Base-by-base conservation (phyloP, 2,329 filamentous ascomycete species). In the Chaetomiaceae sp. region DNA sequence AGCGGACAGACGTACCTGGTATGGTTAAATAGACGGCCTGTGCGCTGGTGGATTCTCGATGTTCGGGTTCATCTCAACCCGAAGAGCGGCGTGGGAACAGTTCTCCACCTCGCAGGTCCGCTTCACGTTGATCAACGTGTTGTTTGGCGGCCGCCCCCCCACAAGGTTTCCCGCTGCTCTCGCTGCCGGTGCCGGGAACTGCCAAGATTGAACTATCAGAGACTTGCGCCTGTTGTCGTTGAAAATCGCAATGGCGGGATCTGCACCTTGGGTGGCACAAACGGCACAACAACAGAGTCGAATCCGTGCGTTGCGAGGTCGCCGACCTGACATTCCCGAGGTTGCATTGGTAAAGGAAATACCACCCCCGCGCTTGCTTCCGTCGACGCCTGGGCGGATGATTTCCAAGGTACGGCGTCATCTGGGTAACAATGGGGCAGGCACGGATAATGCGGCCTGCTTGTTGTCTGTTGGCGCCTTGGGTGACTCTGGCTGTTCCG, bases 281-380 rank as follows among this genome's bases (percentile, higher is more conserved):
- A 51, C 35, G 35, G 41, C 34, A 31, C 40, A 37, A 39, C 9
- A 21, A 47, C 17, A 27, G 14, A 17, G 27, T 23, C 14, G 38
- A 48, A 27, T 9, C 38, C 37, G 37, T 51, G 43, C 21, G 21
- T 47, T 14, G 53, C 50, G 53, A 55, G 53, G 53, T 55, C 53
- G 53, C 46, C 53, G 53, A 55, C 53, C 53, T 55, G 43, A 34
- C 21, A 31, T 48, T 50, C 46, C 51, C 51, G 47, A 48, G 7
- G 51, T 50, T 54, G 25, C 43, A 47, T 48, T 50, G 47, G 45
- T 49, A 45, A 44, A 40, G 23, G 4, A 8, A 21, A 34, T 40
- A 41, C 27, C 40, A 43, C 44, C 44, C 25, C 34, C 10, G 34
- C 25, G 30, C n/a, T 33, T 44, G 44, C 33, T 39, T 33, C 39